Base-by-base conservation (phyloP, 257 asterid species). In the Solanum bulbocastanum region DNA sequence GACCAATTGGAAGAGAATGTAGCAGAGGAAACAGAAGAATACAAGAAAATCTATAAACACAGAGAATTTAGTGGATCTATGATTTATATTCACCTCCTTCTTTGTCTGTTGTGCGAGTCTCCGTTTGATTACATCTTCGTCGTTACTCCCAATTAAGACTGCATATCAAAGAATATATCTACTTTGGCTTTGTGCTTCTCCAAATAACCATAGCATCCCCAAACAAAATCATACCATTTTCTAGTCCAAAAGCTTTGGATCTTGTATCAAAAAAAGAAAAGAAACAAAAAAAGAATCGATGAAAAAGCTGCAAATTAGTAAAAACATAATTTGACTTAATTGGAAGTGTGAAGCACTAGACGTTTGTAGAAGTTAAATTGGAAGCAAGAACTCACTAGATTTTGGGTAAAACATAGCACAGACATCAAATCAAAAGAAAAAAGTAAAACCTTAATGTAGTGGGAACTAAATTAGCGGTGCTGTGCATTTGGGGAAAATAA, bases 31-130 rank as follows among this genome's bases (percentile, higher is more conserved):
- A 68, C 83, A 40, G 6, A 86, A 69, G 46, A 69, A 69, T 20
- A 20, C 3, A 7, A 40, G n/a, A 18, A 71, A 91, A 86, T 91
- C 91, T 10, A 91, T 22, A 22, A 88, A 88, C 56, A 89, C 87
- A 25, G 39, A 91, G 73, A 91, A 68, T 4, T 40, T 58, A 22
- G 91, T 87, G 22, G 91, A 91, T 72, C 93, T 90, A 68, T 89
- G 90, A 6, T 79, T 89, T 73, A 79, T 75, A 11, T 75, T 75
- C 56, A 75, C 56, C 56, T 10, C 14, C 6, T 75, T 75, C 20
- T 75, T 36, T 36, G 39, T 5, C 39, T 69, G 12, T 69, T 37
- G 11, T 35, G 49, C 7, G 44, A 44, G 7, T 72, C 42, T 72
- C 23, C 44, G 76, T 74, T 74, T 36, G 49, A 74, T 12, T 36